phyloP scores from a whole-genome alignment of 129 eudicot species.

The Deinandra increscens region DNA sequence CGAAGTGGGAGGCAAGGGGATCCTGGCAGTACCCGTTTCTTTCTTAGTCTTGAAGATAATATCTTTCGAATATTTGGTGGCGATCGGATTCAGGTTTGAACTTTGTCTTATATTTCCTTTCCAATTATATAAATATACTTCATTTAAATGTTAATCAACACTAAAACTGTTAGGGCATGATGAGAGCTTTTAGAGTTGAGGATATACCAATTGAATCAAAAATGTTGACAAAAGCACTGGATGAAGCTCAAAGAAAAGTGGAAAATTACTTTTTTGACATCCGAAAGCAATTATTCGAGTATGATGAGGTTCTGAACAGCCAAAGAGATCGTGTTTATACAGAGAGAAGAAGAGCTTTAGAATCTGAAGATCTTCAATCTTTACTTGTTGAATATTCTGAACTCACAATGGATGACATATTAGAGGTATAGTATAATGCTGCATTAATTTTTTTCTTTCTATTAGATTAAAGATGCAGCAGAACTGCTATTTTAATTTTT shows the following conservation, averaged over 20 bases:
- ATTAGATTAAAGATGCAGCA: background rate
- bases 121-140: background rate
- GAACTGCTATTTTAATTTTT: conserved; percentile 19
- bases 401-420: conserved; percentile 96
- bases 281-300: conserved; percentile 90
- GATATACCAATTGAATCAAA: conserved; percentile 98
- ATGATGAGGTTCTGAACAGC: conserved; percentile 95
- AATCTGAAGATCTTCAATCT: conserved; percentile 81
- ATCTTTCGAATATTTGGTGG: conserved; percentile 98
- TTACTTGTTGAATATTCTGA: conserved; percentile 92
- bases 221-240: conserved; percentile 92
- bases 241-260: conserved; percentile 99
- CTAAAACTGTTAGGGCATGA: conserved; percentile 66
- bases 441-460: background rate
- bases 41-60: conserved; percentile 99
- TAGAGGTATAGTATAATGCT: conserved; percentile 52
- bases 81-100: conserved; percentile 86
- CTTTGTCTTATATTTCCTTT: background rate
- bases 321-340: conserved; percentile 98
- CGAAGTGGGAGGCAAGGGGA: conserved; percentile 99
- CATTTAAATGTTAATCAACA: background rate
- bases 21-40: conserved; percentile 98
- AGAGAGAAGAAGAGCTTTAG: conserved; percentile 95
- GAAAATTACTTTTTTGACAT: conserved; percentile 99
- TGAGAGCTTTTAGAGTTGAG: conserved; percentile 99